Base-by-base conservation (phyloP, 164 flowering plant genomes). In the Kalanchoe fedtschenkoi region DNA sequence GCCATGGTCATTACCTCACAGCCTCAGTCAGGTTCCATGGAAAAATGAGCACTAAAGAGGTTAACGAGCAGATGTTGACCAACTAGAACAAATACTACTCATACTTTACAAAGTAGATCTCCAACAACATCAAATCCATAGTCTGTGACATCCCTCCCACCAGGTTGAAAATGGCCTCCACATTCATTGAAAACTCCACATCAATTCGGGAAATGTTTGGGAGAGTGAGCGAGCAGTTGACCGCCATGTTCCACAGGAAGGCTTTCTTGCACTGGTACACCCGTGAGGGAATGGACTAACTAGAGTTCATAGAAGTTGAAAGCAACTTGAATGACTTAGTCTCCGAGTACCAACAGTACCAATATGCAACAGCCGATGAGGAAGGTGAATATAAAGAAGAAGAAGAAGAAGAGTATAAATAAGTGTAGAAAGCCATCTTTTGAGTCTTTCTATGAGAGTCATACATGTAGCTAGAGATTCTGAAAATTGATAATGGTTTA, bases 181-280 rank as follows among this genome's bases (percentile, higher is more conserved):
- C 60, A 29, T 56, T 56, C 60, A 34, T 56, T 30, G 60, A 19
- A 5, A 56, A 56, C 60, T 56, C 60, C 9, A 56, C 35, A 1
- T 56, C 60, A 0, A 56, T 56, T n/a, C 60, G 30, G 60, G 60
- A 56, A n/a, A 56, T 56, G 60, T 56, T 56, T 17, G 15, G 35
- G 0, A 56, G 59, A 17, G 59, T 56, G 59, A 56, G 59, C 28
- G 59, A 56, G 59, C 59, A 56, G 59, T 56, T 56, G 32, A 56
- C 60, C 14, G 60, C 60, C 30, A 56, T 56, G 60, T 56, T 56
- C 37, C 29, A 35, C 35, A 56, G 60, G 37, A 56, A 56, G 35
- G 60, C 60, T 56, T 56, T 56, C 35, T 30, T 56, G 60, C 60
- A 56, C 30, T 56, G 60, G 60, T 56, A 56, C 37, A 56, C 60